These are phyloP conservation scores for Pythium diclinum DNA, from an alignment of 352 stramenopile genomes.

Conservation along the genomic window DNA sequence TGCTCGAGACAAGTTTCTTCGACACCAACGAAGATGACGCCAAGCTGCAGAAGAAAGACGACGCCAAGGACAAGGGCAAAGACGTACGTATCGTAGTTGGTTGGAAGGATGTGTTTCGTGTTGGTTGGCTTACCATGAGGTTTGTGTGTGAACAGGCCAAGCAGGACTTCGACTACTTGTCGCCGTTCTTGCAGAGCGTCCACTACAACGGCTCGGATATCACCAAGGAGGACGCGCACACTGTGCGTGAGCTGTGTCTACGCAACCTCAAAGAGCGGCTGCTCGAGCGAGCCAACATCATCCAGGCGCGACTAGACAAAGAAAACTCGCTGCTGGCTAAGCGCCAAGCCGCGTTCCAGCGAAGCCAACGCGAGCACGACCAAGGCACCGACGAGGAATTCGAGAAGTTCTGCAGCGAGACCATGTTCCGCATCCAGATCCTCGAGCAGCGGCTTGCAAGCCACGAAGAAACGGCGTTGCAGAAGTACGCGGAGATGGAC, in stretches of 20 bases:
- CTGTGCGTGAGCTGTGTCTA: conserved; percentile 87
- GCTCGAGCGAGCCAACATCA: conserved; percentile 93
- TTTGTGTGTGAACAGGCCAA: conserved; percentile 37
- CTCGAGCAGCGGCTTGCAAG: conserved; percentile 90
- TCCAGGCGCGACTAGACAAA: conserved; percentile 91
- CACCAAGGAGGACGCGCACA: conserved; percentile 83
- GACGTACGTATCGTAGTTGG: conserved; percentile 37
- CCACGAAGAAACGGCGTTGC: conserved; percentile 91
- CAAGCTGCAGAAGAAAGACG: conserved; percentile 58
- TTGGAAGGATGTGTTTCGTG: not conserved
- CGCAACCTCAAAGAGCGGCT: conserved; percentile 92
- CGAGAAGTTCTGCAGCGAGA: conserved; percentile 92
- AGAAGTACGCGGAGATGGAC: conserved; percentile 94
- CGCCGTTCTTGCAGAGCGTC: conserved; percentile 89
- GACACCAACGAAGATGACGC: conserved; percentile 65
- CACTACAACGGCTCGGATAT: conserved; percentile 47
- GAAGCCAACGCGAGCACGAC: conserved; percentile 90
- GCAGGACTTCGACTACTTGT: conserved; percentile 90
- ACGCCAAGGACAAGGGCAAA: conserved; percentile 62
- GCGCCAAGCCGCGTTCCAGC: conserved; percentile 90
- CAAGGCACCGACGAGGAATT: conserved; percentile 91
- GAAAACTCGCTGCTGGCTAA: conserved; percentile 91
- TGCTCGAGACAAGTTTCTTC: conserved; percentile 85
- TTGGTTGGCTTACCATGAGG: not conserved
- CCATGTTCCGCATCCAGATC: conserved; percentile 96